These are phyloP conservation scores for Nakazawaea ernobii DNA, from an alignment of 805 yeast species.

Conservation along the genomic window DNA sequence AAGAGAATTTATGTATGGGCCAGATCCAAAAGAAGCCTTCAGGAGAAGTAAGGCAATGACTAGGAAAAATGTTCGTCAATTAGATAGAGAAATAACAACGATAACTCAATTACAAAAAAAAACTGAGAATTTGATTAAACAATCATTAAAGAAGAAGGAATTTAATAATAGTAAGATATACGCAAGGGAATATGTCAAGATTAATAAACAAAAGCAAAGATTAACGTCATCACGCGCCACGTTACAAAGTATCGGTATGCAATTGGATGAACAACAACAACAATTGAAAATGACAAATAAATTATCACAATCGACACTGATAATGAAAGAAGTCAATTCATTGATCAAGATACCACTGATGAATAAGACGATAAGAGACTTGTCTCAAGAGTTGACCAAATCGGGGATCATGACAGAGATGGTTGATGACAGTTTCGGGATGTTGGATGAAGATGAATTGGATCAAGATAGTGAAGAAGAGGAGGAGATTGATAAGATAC, in stretches of 20 bases:
- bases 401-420: constrained; percentile 88
- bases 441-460: constrained; percentile 57
- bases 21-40: constrained; percentile 74
- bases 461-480: constrained; percentile 58
- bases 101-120: constrained; percentile 59
- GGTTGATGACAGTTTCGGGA: constrained; percentile 86
- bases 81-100: constrained; percentile 70
- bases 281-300: constrained; percentile 78
- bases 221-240: constrained; percentile 80
- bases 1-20: constrained; percentile 90
- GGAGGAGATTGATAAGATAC: constrained; percentile 58
- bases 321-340: constrained; percentile 85
- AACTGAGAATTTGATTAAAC: constrained; percentile 70
- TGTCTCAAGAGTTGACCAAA: constrained; percentile 81
- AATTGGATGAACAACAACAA: constrained; percentile 87
- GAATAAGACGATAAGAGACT: constrained; percentile 74
- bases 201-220: constrained; percentile 68
- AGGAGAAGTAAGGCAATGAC: constrained; percentile 8
- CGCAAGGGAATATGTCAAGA: constrained; percentile 74
- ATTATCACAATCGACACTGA: constrained; percentile 66
- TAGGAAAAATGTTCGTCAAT: constrained; percentile 74
- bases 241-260: constrained; percentile 78
- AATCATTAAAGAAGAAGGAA: constrained; percentile 74
- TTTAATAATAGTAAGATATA: constrained; percentile 67
- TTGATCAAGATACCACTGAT: constrained; percentile 76